Conservation (phyloP, 495 filamentous ascomycete species). For the Annulohypoxylon stygium region DNA sequence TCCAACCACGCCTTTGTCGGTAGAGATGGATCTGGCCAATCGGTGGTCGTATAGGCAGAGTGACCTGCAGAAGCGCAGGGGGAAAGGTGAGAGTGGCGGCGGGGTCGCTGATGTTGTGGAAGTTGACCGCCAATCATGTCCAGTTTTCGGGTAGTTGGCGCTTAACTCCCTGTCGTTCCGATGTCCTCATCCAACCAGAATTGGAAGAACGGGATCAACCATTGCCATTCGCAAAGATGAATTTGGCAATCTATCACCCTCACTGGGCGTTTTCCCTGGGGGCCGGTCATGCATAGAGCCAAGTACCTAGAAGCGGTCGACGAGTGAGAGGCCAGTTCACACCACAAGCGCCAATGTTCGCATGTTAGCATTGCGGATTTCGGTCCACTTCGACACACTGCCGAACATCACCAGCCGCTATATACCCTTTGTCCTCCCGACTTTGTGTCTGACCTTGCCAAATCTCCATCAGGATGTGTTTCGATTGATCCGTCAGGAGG, state of each 20-base stretch:
- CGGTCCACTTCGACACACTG: conserved; percentile 51
- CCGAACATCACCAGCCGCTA: conserved; percentile 67
- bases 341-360: conserved; percentile 48
- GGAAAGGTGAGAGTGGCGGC: conserved; percentile 23
- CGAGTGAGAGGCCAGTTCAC: conserved; percentile 58
- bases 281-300: conserved; percentile 54
- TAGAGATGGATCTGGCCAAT: conserved; percentile 33
- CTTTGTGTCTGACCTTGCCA: conserved; percentile 51
- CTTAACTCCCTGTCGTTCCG: conserved; percentile 43
- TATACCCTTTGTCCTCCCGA: conserved; percentile 62
- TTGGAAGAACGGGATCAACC: conserved; percentile 39
- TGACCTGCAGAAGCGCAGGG: conserved; percentile 45
- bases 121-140: conserved; percentile 40
- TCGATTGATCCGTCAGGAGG: conserved; percentile 58
- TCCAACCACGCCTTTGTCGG: conserved; percentile 27
- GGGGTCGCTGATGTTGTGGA: conserved; percentile 41
- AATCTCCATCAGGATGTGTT: conserved; percentile 62
- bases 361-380: conserved; percentile 41
- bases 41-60: conserved; percentile 37
- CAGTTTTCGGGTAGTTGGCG: conserved; percentile 33
- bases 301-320: conserved; percentile 49
- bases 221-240: conserved; percentile 32
- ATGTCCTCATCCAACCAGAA: conserved; percentile 45
- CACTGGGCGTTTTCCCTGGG: conserved; percentile 52
- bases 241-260: conserved; percentile 50